Evolutionary conservation across 2,329 filamentous ascomycete genomes (phyloP).

Genomic region (Elsinoe perseae): DNA sequence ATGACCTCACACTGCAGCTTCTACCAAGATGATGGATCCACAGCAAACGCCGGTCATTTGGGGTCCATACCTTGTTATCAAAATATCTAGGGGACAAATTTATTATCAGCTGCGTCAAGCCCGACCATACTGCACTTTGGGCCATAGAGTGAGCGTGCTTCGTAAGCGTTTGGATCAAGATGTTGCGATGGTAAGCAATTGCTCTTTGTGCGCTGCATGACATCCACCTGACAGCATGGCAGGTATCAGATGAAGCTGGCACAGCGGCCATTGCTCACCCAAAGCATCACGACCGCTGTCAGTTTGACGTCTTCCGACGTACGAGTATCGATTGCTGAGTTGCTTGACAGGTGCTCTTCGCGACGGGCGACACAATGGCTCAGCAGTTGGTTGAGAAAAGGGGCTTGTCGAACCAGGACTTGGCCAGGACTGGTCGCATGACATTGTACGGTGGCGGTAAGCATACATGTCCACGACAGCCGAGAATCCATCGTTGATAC

Average conservation of each 20-base stretch:
- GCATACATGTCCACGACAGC: slow-evolving; percentile 27
- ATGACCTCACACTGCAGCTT: background rate
- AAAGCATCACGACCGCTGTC: slow-evolving; percentile 78
- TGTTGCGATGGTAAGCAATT: slow-evolving; percentile 38
- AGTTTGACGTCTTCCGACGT: no score
- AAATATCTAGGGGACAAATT: background rate
- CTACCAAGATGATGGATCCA: background rate
- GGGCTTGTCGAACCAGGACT: slow-evolving; percentile 65
- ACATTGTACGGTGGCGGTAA: slow-evolving; percentile 67
- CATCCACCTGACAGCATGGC: no score
- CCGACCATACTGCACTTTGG: background rate
- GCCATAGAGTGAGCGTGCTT: background rate
- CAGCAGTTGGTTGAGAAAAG: slow-evolving; percentile 84
- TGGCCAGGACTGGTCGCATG: slow-evolving; percentile 67
- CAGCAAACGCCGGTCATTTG: background rate
- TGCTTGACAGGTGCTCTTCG: slow-evolving; percentile 67
- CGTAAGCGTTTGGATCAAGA: slow-evolving; percentile 22
- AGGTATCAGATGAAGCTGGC: slow-evolving; percentile 72
- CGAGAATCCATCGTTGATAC: background rate
- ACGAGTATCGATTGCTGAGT: no score
- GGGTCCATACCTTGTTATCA: slow-evolving; percentile 9
- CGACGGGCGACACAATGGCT: slow-evolving; percentile 80
- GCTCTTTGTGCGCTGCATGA: no score
- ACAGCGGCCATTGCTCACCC: slow-evolving; percentile 76
- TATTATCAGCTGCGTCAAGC: background rate